These are phyloP conservation scores for peach (Prunus persica) DNA, from an alignment of 306 rosid genomes.

Conservation along the genomic window Prunus_persica_NCBIv2 NC_034009.1:44983501-44984000, in stretches of 20 bases:
- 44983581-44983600: constrained; percentile 97
- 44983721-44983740: neutral
- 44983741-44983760: neutral
- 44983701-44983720: neutral
- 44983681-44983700: neutral
- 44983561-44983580: constrained; percentile 92
- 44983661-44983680: neutral
- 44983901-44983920: neutral
- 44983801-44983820: neutral
- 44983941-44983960: neutral
- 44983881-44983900: neutral
- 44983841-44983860: neutral
- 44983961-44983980: neutral
- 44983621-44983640: constrained; percentile 98
- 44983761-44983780: neutral
- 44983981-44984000: neutral
- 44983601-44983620: constrained; percentile 91
- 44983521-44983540: constrained; percentile 77
- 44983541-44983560: constrained; percentile 99
- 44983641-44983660: constrained; percentile 52
- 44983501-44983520: constrained; percentile 14
- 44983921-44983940: neutral
- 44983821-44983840: neutral
- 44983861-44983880: neutral
- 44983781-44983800: neutral